A percentile compares a stretch with the other conserved stretches of the same genome.
Conservation (phyloP, 306 rosid genomes). For the Gillenia trifoliata region DNA sequence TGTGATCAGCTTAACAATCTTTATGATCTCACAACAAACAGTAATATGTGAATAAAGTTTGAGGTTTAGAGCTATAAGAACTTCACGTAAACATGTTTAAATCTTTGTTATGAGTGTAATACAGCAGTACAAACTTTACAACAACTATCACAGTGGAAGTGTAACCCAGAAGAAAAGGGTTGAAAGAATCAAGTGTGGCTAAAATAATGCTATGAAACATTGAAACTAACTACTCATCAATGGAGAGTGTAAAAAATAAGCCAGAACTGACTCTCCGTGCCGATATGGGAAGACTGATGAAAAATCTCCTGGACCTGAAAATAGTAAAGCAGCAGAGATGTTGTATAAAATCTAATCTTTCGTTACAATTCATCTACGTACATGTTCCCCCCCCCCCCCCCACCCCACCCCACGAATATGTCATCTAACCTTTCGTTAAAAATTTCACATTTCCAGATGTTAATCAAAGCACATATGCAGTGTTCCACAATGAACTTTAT, state of each 20-base stretch:
- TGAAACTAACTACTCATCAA: not conserved
- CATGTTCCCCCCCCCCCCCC: too few species aligned
- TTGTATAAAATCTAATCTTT: not conserved
- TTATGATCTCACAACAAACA: too few species aligned
- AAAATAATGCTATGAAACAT: not conserved
- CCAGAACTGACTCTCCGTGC: slow-evolving; percentile 3
- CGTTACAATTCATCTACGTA: too few species aligned
- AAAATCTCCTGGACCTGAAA: slow-evolving; percentile 36
- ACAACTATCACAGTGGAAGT: not conserved
- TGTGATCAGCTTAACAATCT: too few species aligned
- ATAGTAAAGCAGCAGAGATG: not conserved
- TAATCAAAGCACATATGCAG: not conserved
- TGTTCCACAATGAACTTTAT: not conserved
- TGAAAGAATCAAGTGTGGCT: slow-evolving; percentile 36
- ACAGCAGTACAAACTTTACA: slow-evolving; percentile 15
- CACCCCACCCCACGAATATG: too few species aligned
- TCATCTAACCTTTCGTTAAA: not conserved
- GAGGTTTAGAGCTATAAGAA: not conserved
- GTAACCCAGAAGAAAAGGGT: slow-evolving; percentile 35
- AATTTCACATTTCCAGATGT: not conserved
- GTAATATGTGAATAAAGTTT: not conserved
- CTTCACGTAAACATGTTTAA: not conserved
- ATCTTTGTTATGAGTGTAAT: not conserved
- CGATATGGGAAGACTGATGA: slow-evolving; percentile 1
- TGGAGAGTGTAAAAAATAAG: not conserved